Evolutionary conservation across 2,329 filamentous ascomycete species (phyloP).

Genomic region (Furcasterigmium sp.): DNA sequence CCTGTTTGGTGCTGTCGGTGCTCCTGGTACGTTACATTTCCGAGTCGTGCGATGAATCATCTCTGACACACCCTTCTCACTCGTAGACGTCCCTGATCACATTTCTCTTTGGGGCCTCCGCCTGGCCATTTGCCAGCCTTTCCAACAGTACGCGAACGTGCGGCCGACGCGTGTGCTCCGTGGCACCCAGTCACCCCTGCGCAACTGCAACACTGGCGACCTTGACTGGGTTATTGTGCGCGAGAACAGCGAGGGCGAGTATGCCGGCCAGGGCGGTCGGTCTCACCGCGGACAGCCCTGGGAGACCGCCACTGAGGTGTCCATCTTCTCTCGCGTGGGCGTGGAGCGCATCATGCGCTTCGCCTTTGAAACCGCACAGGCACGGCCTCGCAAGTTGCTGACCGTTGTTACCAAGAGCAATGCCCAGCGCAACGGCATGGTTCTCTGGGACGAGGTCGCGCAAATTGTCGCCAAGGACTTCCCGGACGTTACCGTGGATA

Average conservation of each 20-base stretch:
- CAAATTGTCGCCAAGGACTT: conserved; percentile 49
- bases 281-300: conserved; percentile 51
- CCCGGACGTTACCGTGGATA: conserved; percentile 54
- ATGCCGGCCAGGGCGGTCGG: conserved; percentile 57
- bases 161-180: conserved; percentile 57
- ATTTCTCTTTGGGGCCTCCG: conserved; percentile 62
- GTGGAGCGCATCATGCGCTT: conserved; percentile 59
- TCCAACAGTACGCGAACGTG: conserved; percentile 64
- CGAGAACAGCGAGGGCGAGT: conserved; percentile 63
- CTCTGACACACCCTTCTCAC: too few species aligned
- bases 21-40: conserved; percentile 27
- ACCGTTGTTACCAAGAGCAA: conserved; percentile 64
- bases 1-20: conserved; percentile 60
- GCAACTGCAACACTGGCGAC: conserved; percentile 44
- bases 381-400: conserved; percentile 50
- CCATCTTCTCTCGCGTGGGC: conserved; percentile 56
- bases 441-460: conserved; percentile 61
- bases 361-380: conserved; percentile 50
- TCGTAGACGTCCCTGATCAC: conserved; percentile 54
- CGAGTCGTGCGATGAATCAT: not conserved
- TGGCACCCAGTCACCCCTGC: conserved; percentile 52
- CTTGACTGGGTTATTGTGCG: conserved; percentile 62
- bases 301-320: conserved; percentile 57
- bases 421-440: conserved; percentile 62
- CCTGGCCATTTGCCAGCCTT: conserved; percentile 57